Evolutionary conservation across 2,329 filamentous ascomycete species (phyloP).

Genomic region (Thelonectria discophora): DNA sequence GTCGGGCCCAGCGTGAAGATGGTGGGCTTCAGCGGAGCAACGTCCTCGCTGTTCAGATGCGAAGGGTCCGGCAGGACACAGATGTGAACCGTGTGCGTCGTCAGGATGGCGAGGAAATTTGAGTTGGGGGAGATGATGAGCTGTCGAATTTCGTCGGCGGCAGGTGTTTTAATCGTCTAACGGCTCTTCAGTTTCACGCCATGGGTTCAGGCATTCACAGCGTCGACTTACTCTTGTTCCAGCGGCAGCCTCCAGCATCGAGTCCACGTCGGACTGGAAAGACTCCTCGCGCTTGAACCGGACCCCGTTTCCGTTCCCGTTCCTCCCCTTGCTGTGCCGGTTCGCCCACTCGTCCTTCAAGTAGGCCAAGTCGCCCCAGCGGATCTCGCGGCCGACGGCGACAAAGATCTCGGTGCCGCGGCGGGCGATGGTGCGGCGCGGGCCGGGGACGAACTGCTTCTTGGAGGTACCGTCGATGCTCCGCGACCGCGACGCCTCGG

Average conservation of each 20-base stretch:
- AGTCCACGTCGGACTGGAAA: conserved; percentile 45
- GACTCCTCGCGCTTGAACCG: conserved; percentile 61
- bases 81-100: conserved; percentile 87
- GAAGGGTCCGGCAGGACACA: conserved; percentile 83
- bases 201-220: neutral
- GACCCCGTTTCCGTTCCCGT: conserved; percentile 33
- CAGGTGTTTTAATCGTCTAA: conserved; percentile 78
- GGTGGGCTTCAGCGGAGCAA: conserved; percentile 77
- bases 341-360: conserved; percentile 70
- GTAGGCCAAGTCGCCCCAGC: conserved; percentile 86
- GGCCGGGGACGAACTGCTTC: conserved; percentile 57
- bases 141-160: conserved; percentile 85
- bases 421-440: conserved; percentile 75
- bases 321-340: conserved; percentile 43
- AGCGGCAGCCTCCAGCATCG: conserved; percentile 40
- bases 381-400: conserved; percentile 86
- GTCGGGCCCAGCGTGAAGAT: conserved; percentile 93
- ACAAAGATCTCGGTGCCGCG: conserved; percentile 90
- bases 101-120: conserved; percentile 85
- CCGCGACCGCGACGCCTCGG: conserved; percentile 51
- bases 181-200: conserved; percentile 6
- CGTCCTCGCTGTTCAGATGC: conserved; percentile 76
- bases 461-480: conserved; percentile 52
- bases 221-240: conserved; percentile 47
- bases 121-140: conserved; percentile 84